Evolutionary conservation across 2,329 filamentous ascomycete species (phyloP).

Genomic region (Claviceps fusiformis): DNA sequence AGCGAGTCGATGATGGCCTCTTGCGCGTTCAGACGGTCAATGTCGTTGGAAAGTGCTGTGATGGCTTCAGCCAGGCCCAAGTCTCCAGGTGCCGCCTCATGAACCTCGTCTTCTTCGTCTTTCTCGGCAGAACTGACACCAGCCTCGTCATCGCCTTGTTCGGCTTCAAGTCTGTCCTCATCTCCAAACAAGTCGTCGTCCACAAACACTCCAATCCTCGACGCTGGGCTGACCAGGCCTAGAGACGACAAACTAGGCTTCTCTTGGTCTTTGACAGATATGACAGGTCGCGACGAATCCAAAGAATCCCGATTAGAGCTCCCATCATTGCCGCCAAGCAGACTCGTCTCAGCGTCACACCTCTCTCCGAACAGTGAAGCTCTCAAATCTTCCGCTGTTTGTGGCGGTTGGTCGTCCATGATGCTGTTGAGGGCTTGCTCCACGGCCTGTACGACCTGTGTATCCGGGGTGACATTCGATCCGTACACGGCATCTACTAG

Average conservation of each 20-base stretch:
- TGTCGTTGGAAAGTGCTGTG: conserved; percentile 72
- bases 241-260: conserved; percentile 86
- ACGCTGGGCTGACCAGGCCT: conserved; percentile 76
- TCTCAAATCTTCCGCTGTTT: conserved; percentile 50
- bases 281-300: conserved; percentile 29
- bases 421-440: conserved; percentile 87
- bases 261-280: conserved; percentile 32
- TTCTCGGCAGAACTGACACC: conserved; percentile 37
- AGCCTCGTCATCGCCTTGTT: conserved; percentile 62
- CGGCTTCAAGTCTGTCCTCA: conserved; percentile 70
- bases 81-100: conserved; percentile 89
- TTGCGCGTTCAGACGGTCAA: conserved; percentile 76
- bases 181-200: conserved; percentile 90
- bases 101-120: conserved; percentile 66
- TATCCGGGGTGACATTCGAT: conserved; percentile 51
- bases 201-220: conserved; percentile 81
- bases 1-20: conserved; percentile 85
- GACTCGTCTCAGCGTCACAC: conserved; percentile 29
- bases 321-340: conserved; percentile 40
- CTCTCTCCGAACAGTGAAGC: conserved; percentile 46
- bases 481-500: conserved; percentile 63
- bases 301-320: conserved; percentile 49
- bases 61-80: conserved; percentile 90
- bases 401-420: conserved; percentile 60
- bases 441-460: conserved; percentile 78